Percentiles rank a stretch among this genome's conserved stretches.
phyloP scores from a whole-genome alignment of 108 stramenopile genomes.

The Skeletonema marinoi region DNA sequence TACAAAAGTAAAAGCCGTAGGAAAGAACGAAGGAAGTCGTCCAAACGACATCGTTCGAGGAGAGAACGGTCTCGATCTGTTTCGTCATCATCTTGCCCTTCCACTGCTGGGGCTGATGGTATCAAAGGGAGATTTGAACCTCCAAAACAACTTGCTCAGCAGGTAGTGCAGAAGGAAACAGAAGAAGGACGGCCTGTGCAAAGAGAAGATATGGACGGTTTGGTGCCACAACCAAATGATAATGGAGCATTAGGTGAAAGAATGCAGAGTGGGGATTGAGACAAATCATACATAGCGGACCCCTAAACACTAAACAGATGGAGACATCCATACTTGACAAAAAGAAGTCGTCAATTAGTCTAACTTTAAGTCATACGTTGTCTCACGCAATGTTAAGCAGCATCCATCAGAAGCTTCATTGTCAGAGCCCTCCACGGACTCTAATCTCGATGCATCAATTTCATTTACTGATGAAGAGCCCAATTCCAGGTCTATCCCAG shows the following conservation, averaged over 20 bases:
- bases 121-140: neutral
- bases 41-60: neutral
- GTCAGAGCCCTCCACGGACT: slow-evolving; percentile 11
- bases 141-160: neutral
- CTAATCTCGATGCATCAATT: neutral
- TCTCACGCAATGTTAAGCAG: slow-evolving; percentile 29
- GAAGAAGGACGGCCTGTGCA: neutral
- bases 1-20: neutral
- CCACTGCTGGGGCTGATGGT: neutral
- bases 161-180: neutral
- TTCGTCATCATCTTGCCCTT: neutral
- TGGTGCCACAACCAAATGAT: neutral
- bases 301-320: neutral
- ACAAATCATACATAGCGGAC: neutral
- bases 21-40: neutral
- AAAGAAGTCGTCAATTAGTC: neutral
- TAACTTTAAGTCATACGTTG: slow-evolving; percentile 34
- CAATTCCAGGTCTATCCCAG: neutral
- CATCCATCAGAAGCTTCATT: slow-evolving; percentile 9
- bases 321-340: neutral
- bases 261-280: neutral
- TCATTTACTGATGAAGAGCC: neutral
- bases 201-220: neutral
- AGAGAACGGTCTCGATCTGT: neutral
- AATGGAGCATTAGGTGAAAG: neutral